Base-by-base conservation (phyloP, 257 asterid species). In the Solanum appendiculatum region DNA sequence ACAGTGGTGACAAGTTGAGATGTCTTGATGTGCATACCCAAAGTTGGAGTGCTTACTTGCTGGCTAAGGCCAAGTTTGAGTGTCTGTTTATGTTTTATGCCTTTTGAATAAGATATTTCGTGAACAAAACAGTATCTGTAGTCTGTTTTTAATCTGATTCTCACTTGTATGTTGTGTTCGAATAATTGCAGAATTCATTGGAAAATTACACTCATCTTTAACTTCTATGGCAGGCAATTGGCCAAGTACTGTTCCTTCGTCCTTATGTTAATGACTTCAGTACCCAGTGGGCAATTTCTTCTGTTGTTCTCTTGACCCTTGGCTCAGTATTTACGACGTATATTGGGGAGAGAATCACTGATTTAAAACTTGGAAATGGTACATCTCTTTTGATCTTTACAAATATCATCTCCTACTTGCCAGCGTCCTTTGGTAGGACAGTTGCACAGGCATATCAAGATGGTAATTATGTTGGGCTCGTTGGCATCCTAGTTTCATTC, bases 371-470 rank as follows among this genome's bases (percentile, higher is more conserved):
- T 44, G 99, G 99, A 88, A 97, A 97, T 58, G 99, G 99, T 15
- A 97, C 99, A 70, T 97, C 99, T 31, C 98, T 95, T 83, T 91
- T 97, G 58, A 97, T 97, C 89, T 97, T 97, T 94, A 97, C 99
- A 77, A 97, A 97, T 91, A 97, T 97, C 89, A 93, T 97, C 90
- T 97, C 99, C 87, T 97, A 95, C 93, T 88, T 97, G 90, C 99
- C 99, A 34, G 99, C 98, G 58, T 97, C 99, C 37, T 92, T 97
- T 89, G 99, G 99, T 88, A 93, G 99, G 93, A 95, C 99, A 34
- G 95, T 93, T 73, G 93, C 97, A 8, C 91, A 95, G 89, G 99
- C 95, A 82, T 94, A 92, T 72, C 93, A 91, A 89, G 99, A 97
- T 54, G 98, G 99, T 82, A 97, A 95, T 86, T 97, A 94, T 87